Percentiles rank a stretch among this genome's conserved stretches.
phyloP scores from a whole-genome alignment of 208 protist species.

The Acanthamoeba castellanii region DNA sequence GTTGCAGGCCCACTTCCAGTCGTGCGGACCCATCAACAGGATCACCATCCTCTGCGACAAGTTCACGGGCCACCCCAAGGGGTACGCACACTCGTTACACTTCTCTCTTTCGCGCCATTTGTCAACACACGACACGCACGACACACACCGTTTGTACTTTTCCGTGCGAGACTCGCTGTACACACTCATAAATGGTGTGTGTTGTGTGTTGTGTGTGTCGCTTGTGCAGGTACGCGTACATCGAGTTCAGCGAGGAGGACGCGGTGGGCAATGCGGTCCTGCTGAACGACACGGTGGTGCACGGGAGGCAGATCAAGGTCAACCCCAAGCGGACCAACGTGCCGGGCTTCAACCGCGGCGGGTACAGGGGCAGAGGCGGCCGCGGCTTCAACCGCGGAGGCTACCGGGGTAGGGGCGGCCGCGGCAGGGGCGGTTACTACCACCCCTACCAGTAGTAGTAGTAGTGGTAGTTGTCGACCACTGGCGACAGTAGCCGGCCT shows the following conservation, averaged over 20 bases:
- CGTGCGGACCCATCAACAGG: slow-evolving; percentile 83
- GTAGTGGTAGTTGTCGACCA: no score
- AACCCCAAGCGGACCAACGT: slow-evolving; percentile 78
- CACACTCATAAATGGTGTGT: no score
- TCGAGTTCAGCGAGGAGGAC: slow-evolving; percentile 85
- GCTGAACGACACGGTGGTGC: slow-evolving; percentile 83
- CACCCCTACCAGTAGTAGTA: slow-evolving; percentile 42
- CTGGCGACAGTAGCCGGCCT: no score
- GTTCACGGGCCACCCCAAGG: slow-evolving; percentile 80
- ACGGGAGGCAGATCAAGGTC: slow-evolving; percentile 83
- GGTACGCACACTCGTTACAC: background rate
- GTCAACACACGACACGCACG: no score
- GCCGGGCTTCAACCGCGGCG: background rate
- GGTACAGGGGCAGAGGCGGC: background rate
- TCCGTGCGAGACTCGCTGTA: no score
- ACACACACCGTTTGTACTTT: no score
- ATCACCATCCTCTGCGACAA: slow-evolving; percentile 85
- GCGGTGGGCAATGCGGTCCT: slow-evolving; percentile 78
- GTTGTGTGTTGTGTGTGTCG: no score
- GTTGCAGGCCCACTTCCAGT: slow-evolving; percentile 83
- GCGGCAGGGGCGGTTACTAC: slow-evolving; percentile 14
- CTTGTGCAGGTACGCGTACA: slow-evolving; percentile 77
- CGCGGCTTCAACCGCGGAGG: slow-evolving; percentile 22
- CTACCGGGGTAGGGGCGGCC: background rate
- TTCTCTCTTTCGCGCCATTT: background rate